Evolutionary conservation across 306 rosid species (phyloP).

Genomic region (Begonia fuchsioides): DNA sequence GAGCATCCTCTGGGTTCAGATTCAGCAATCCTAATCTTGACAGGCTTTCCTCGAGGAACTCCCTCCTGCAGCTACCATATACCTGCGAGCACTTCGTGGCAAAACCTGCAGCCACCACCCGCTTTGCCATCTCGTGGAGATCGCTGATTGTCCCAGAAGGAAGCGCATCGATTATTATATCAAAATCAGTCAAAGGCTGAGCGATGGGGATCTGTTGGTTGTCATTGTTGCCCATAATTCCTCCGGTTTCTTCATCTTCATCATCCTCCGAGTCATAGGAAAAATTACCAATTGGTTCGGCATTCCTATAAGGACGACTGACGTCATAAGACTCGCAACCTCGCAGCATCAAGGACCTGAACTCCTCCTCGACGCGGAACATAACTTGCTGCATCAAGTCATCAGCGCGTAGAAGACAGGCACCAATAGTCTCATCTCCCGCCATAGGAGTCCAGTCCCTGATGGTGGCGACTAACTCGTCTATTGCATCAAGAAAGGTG

Average conservation of each 20-base stretch:
- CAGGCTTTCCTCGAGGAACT: conserved; percentile 72
- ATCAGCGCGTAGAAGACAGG: conserved; percentile 58
- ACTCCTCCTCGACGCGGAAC: conserved; percentile 84
- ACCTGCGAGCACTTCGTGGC: conserved; percentile 83
- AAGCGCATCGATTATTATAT: conserved; percentile 65
- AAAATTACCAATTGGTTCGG: conserved; percentile 33
- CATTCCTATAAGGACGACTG: conserved; percentile 24
- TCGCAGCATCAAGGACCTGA: conserved; percentile 75
- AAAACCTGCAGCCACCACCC: conserved; percentile 78
- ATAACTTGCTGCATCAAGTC: conserved; percentile 79
- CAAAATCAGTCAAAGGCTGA: conserved; percentile 54
- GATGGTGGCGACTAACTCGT: conserved; percentile 42
- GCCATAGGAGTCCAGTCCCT: conserved; percentile 69
- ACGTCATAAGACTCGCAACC: conserved; percentile 72
- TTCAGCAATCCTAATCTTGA: conserved; percentile 79
- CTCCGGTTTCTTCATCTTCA: conserved; percentile 25
- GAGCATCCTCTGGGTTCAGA: conserved; percentile 79
- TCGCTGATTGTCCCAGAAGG: conserved; percentile 68
- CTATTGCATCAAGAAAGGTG: conserved; percentile 71
- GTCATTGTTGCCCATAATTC: conserved; percentile 15
- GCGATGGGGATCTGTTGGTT: conserved; percentile 56
- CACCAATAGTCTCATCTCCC: conserved; percentile 35
- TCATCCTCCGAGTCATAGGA: conserved; percentile 59
- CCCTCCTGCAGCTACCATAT: conserved; percentile 73
- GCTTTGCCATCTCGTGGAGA: conserved; percentile 84